Percentiles rank a stretch among this genome's conserved stretches.
Conservation (phyloP, 306 rosid species). For the Mucuna pruriens region DNA sequence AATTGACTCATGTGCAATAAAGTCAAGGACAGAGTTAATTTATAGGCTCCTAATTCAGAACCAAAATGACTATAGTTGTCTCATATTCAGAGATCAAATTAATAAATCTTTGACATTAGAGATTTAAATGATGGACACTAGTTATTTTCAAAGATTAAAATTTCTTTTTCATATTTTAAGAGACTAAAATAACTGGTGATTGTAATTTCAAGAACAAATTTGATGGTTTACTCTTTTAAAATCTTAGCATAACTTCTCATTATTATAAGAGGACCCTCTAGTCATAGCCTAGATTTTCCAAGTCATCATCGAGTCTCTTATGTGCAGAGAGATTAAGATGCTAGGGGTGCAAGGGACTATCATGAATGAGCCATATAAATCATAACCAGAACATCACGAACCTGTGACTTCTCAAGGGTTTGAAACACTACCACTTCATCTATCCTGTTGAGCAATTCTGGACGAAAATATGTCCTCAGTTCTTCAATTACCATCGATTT, state of each 20-base stretch:
- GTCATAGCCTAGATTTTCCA: not conserved
- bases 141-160: not conserved
- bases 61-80: not conserved
- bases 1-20: not conserved
- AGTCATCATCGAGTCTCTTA: not conserved
- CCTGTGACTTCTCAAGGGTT: conserved; percentile 84
- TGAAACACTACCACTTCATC: conserved; percentile 93
- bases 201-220: not conserved
- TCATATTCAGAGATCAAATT: not conserved
- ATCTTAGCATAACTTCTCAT: not conserved
- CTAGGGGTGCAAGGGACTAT: not conserved
- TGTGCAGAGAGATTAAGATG: not conserved
- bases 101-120: not conserved
- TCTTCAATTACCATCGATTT: conserved; percentile 83
- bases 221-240: not conserved
- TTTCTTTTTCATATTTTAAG: too few species aligned
- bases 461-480: conserved; percentile 84
- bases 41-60: not conserved
- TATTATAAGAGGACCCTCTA: not conserved
- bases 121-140: not conserved
- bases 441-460: conserved; percentile 89
- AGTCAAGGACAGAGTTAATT: not conserved
- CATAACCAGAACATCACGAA: conserved; percentile 43
- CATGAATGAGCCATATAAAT: not conserved
- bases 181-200: not conserved